phyloP scores from a whole-genome alignment of 108 stramenopile genomes.

The Nitzschia putrida region DNA sequence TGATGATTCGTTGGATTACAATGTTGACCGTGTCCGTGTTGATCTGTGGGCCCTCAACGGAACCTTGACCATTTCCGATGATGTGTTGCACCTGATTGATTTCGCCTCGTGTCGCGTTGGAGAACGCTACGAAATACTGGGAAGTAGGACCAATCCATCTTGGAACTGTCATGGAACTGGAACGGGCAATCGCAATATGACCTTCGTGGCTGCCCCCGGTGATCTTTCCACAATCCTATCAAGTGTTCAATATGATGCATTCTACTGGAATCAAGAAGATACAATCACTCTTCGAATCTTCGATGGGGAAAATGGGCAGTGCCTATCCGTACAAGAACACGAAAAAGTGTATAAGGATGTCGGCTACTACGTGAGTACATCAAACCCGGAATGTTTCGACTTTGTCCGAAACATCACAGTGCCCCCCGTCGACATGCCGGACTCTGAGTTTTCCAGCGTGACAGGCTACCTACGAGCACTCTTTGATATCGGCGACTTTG shows the following conservation, averaged over 20 bases:
- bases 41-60: constrained; percentile 35
- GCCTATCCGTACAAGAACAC: constrained; percentile 19
- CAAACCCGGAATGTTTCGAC: constrained; percentile 24
- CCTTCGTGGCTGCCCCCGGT: constrained; percentile 30
- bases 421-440: constrained; percentile 9
- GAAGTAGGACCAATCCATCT: background rate
- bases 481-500: constrained; percentile 18
- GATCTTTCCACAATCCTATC: constrained; percentile 28
- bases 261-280: constrained; percentile 33
- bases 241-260: constrained; percentile 23
- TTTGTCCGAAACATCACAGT: constrained; percentile 15
- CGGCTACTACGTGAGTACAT: constrained; percentile 4
- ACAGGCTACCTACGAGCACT: constrained; percentile 8
- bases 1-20: constrained; percentile 18
- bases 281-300: constrained; percentile 18
- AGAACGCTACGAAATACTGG: constrained; percentile 4
- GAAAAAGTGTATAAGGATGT: background rate
- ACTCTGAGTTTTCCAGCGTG: background rate
- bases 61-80: constrained; percentile 19
- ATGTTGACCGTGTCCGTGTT: constrained; percentile 34
- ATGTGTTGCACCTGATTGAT: constrained; percentile 5
- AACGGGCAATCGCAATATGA: constrained; percentile 31
- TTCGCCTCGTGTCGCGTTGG: constrained; percentile 2
- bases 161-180: constrained; percentile 32
- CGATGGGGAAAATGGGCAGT: constrained; percentile 29